A percentile compares a stretch with the other conserved stretches of the same genome.
Evolutionary conservation across 805 yeast genomes (phyloP).

Genomic region (Kregervanrija fluxuum): DNA sequence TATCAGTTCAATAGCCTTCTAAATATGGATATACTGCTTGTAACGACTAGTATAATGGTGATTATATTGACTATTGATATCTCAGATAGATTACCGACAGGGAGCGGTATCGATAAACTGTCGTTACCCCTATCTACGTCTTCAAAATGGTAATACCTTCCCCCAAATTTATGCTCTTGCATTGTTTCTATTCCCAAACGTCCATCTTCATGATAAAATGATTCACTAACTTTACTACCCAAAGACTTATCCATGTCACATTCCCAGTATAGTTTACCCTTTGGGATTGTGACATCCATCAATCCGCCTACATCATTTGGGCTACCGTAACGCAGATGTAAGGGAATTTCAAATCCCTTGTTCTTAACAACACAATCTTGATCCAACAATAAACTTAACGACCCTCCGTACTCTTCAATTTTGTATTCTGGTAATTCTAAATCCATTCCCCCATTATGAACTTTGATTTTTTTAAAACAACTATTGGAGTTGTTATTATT

Average conservation of each 20-base stretch:
- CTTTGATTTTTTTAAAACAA: slow-evolving; percentile 7
- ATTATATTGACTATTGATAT: no score
- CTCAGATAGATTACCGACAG: no score
- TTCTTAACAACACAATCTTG: slow-evolving; percentile 6
- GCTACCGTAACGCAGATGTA: slow-evolving; percentile 25
- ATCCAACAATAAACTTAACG: slow-evolving; percentile 14
- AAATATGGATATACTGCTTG: no score
- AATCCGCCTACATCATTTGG: slow-evolving; percentile 12
- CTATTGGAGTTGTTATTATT: neutral
- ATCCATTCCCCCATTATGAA: slow-evolving; percentile 19
- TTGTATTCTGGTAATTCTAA: slow-evolving; percentile 27
- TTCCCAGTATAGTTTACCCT: slow-evolving; percentile 22
- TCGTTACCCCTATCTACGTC: no score
- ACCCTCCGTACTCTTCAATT: slow-evolving; percentile 20
- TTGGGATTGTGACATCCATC: slow-evolving; percentile 10
- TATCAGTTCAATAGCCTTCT: no score
- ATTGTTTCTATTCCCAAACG: slow-evolving; percentile 15
- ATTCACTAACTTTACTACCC: slow-evolving; percentile 8
- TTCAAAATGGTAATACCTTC: no score
- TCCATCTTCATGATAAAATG: slow-evolving; percentile 17
- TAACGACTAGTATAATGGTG: no score
- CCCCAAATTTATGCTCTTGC: neutral
- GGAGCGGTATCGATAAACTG: no score
- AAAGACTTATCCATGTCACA: slow-evolving; percentile 14
- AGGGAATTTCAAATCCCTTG: slow-evolving; percentile 22